Percentiles rank a stretch among this genome's conserved stretches.
Evolutionary conservation across 2,329 filamentous ascomycete genomes (phyloP).

Genomic region (Trichoderma cornu-damae): DNA sequence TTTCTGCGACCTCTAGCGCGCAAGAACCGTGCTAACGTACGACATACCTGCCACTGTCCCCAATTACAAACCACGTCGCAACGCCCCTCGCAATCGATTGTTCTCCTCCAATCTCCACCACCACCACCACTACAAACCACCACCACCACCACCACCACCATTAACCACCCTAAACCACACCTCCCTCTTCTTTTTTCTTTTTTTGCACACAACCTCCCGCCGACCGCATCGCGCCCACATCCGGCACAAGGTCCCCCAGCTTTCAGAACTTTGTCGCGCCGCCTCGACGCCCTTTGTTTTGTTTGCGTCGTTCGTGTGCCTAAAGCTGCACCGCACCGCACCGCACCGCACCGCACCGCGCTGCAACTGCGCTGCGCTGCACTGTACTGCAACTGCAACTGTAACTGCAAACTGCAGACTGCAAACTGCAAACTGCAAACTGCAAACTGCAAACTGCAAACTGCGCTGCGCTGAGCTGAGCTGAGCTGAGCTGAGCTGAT

Average conservation of each 20-base stretch:
- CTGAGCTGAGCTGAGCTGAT: conserved; percentile 9
- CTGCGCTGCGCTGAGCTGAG: not conserved
- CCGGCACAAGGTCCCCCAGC: conserved; percentile 22
- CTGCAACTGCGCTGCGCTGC: too few species aligned
- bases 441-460: too few species aligned
- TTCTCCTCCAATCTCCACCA: conserved; percentile 24
- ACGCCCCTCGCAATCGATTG: conserved; percentile 21
- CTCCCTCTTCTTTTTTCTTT: conserved; percentile 17
- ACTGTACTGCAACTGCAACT: too few species aligned
- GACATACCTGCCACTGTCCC: conserved; percentile 19
- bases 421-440: too few species aligned
- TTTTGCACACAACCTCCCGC: conserved; percentile 19
- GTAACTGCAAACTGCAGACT: too few species aligned
- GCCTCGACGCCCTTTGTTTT: too few species aligned
- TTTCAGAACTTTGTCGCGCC: conserved; percentile 13
- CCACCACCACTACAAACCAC: conserved; percentile 19
- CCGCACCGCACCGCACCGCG: not conserved
- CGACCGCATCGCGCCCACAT: conserved; percentile 22
- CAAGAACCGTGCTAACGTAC: conserved; percentile 17
- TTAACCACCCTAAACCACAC: conserved; percentile 19
- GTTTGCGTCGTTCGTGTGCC: not conserved
- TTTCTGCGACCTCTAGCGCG: conserved; percentile 16
- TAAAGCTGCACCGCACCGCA: too few species aligned
- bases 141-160: conserved; percentile 22
- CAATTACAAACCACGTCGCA: conserved; percentile 20